Percentiles rank a stretch among this genome's conserved stretches.
Conservation (phyloP, 2,329 filamentous ascomycete genomes). For the Curvularia hawaiiensis region DNA sequence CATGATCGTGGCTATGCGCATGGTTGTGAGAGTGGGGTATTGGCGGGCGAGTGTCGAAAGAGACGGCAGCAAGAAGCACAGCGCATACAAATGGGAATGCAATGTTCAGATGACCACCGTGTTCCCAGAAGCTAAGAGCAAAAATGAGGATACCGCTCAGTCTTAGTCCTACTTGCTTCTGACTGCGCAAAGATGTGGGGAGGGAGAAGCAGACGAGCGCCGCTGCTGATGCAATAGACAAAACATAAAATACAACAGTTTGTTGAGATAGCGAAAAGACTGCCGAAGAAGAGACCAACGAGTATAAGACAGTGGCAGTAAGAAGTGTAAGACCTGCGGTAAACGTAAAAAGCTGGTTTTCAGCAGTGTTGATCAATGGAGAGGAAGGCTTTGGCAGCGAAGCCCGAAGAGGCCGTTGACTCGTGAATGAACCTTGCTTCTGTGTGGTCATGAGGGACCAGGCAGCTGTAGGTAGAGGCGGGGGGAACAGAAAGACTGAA, state of each 20-base stretch:
- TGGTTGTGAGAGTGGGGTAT: conserved; percentile 35
- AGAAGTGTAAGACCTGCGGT: conserved; percentile 47
- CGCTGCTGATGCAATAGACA: conserved; percentile 51
- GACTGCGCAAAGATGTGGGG: conserved; percentile 49
- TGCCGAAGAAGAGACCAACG: conserved; percentile 39
- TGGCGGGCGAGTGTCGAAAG: conserved; percentile 47
- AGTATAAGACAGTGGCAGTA: conserved; percentile 44
- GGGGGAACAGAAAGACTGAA: conserved; percentile 56
- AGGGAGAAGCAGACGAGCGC: conserved; percentile 51
- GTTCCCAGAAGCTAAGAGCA: conserved; percentile 31
- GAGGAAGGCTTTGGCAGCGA: conserved; percentile 43
- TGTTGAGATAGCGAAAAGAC: conserved; percentile 38
- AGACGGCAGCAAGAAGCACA: conserved; percentile 46
- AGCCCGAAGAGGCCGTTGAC: conserved; percentile 26
- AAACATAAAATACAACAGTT: conserved; percentile 46
- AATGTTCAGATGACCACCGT: conserved; percentile 20
- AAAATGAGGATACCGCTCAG: conserved; percentile 36
- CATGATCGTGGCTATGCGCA: conserved; percentile 33
- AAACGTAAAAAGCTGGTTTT: conserved; percentile 52
- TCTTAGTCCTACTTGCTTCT: conserved; percentile 40
- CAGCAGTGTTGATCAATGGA: conserved; percentile 44
- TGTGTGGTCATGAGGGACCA: conserved; percentile 39
- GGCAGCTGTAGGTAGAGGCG: conserved; percentile 50
- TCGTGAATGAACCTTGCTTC: conserved; percentile 29
- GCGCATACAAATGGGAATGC: conserved; percentile 32